Evolutionary conservation across 179 eudicot genomes (phyloP).

Genomic region (Beta corolliflora): DNA sequence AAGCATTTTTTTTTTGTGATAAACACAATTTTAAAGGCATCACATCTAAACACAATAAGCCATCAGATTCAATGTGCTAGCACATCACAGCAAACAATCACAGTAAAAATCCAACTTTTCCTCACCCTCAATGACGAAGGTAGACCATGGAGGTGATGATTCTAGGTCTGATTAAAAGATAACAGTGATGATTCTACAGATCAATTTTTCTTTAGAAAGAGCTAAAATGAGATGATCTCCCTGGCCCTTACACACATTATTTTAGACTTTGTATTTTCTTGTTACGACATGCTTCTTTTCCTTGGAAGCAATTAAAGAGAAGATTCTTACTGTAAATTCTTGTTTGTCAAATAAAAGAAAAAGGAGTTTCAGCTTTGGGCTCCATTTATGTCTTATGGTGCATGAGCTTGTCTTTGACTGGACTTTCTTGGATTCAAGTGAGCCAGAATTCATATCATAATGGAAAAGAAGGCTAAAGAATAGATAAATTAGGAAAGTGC

Average conservation of each 20-base stretch:
- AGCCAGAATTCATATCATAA: background rate
- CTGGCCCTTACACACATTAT: too few relatives aligned
- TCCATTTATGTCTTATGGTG: background rate
- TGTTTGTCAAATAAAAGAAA: background rate
- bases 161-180: background rate
- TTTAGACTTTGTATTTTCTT: background rate
- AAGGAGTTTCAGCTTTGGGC: background rate
- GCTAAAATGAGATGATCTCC: background rate
- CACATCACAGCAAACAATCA: conserved; percentile 30
- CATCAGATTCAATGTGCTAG: conserved; percentile 7
- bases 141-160: background rate
- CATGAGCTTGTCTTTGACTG: background rate
- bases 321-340: background rate
- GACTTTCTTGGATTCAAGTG: background rate
- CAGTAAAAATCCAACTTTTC: conserved; percentile 21
- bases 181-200: background rate
- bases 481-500: background rate
- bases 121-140: too few relatives aligned
- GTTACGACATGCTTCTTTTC: background rate
- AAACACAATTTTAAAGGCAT: background rate
- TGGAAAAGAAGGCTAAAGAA: background rate
- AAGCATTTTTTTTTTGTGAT: conserved; percentile 3
- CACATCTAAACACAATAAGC: background rate
- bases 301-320: background rate
- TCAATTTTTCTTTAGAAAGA: background rate